A percentile compares a stretch with the other conserved stretches of the same genome.
Evolutionary conservation across 192 early-diverging fungal species (phyloP).

Genomic region (Entophlyctis helioformis): DNA sequence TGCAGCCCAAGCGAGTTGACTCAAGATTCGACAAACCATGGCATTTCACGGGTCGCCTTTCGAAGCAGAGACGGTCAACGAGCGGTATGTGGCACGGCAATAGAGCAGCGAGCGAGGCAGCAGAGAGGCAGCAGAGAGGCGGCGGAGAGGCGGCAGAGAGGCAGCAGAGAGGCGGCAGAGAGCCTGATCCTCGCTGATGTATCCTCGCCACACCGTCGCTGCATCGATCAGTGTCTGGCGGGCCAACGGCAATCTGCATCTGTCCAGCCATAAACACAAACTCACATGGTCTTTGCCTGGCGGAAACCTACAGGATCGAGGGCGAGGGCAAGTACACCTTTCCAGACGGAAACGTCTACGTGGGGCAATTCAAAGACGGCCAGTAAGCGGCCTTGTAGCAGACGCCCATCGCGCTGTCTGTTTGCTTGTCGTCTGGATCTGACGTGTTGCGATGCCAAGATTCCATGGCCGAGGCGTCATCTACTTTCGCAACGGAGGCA

Average conservation of each 20-base stretch:
- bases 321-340: slow-evolving; percentile 41
- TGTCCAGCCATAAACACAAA: background rate
- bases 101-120: background rate
- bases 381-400: too few relatives aligned
- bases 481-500: slow-evolving; percentile 36
- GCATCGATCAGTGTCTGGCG: background rate
- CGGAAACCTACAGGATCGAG: slow-evolving; percentile 27
- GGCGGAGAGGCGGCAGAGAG: background rate
- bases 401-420: too few relatives aligned
- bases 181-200: too few relatives aligned
- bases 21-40: too few relatives aligned
- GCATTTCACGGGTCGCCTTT: slow-evolving; percentile 30
- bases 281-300: background rate
- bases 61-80: slow-evolving; percentile 24
- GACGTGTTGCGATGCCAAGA: slow-evolving; percentile 10
- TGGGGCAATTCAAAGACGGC: slow-evolving; percentile 47
- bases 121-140: background rate
- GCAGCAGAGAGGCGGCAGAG: background rate
- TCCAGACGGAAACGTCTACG: slow-evolving; percentile 40
- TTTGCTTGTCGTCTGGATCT: too few relatives aligned
- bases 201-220: too few relatives aligned
- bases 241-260: background rate
- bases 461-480: slow-evolving; percentile 46
- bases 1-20: too few relatives aligned
- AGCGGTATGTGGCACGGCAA: slow-evolving; percentile 5